Evolutionary conservation across 768 basidiomycete genomes (phyloP), one percentile per base, ranked within the genome.

Genomic region (Tricholoma sp.): DNA sequence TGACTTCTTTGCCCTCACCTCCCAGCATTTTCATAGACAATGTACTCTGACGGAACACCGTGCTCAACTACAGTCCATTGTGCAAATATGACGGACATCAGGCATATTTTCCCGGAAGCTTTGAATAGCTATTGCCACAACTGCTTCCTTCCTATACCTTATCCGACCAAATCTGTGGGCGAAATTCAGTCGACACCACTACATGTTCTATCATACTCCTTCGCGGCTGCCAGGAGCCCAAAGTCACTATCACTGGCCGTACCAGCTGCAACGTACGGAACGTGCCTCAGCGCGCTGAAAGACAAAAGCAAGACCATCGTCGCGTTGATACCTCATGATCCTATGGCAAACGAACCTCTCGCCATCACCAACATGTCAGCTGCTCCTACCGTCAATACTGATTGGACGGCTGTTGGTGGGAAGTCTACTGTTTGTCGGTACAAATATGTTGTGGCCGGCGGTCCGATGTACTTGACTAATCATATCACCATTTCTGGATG

Each of bases 331-430:
- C 75, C 75, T 0, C 65, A 65, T 8, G 70, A 72, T 50, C 71
- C 70, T 0, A 57, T 59, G 20, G 74, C 72, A 6, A 59, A 73
- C 34, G 76, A 76, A 54, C 72, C 70, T 0, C 54, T 78, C n/a
- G 58, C 68, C 3, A 34, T 77, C 0, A 76, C 75, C 37, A 75
- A 77, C 57, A 73, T 77, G 18, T 75, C 74, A 20, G 71, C 71
- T 7, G 74, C 74, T 10, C 68, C 73, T 15, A 76, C 75, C 37
- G 42, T 76, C 10, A 73, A 76, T 45, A 57, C 72, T 5, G 74
- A n/a, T n/a, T n/a, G 75, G 76, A 68, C 61, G 15, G 52, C 65
- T 4, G 53, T 73, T 4, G 74, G 75, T 3, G 69, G 66, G 1
- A 59, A 59, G 39, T 61, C 63, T 44, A 77, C n/a, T n/a, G n/a